Evolutionary conservation across 1,139 yeast species (phyloP).

Genomic region (Yamadazyma siamensis): DNA sequence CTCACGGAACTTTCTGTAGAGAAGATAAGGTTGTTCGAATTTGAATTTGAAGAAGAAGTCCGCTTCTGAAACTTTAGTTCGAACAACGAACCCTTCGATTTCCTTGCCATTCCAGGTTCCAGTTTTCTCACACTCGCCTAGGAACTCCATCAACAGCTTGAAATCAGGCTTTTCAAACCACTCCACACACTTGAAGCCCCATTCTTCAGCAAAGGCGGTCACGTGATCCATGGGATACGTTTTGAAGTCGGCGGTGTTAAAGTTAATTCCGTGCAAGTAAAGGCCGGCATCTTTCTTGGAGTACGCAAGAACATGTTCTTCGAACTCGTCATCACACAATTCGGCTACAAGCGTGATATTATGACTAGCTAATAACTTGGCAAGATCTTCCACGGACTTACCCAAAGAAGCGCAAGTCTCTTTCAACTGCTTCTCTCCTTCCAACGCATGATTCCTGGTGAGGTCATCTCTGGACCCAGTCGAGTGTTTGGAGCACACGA

Average conservation of each 20-base stretch:
- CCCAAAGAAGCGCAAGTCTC: constrained; percentile 46
- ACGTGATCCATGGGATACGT: constrained; percentile 68
- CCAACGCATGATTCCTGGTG: constrained; percentile 67
- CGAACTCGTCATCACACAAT: constrained; percentile 87
- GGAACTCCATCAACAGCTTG: constrained; percentile 42
- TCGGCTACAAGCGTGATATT: constrained; percentile 88
- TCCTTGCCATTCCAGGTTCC: constrained; percentile 74
- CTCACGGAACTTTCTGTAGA: constrained; percentile 90
- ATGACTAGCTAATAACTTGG: constrained; percentile 43
- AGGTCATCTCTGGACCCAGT: constrained; percentile 64
- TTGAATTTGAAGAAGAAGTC: constrained; percentile 84
- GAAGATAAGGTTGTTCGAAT: constrained; percentile 90
- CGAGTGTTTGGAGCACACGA: constrained; percentile 87
- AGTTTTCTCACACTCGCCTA: constrained; percentile 56
- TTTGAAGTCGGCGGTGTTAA: constrained; percentile 58
- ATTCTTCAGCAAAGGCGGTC: constrained; percentile 54
- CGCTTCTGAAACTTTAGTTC: constrained; percentile 42
- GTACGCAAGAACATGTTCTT: constrained; percentile 89
- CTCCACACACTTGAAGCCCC: constrained; percentile 66
- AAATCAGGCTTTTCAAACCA: constrained; percentile 38
- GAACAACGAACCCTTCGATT: constrained; percentile 89
- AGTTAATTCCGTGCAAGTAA: constrained; percentile 84
- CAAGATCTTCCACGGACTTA: constrained; percentile 49
- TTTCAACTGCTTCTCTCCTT: constrained; percentile 61
- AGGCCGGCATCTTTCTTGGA: constrained; percentile 67